Base-by-base conservation (phyloP, 257 asterid genomes). In the Lycium barbarum region DNA sequence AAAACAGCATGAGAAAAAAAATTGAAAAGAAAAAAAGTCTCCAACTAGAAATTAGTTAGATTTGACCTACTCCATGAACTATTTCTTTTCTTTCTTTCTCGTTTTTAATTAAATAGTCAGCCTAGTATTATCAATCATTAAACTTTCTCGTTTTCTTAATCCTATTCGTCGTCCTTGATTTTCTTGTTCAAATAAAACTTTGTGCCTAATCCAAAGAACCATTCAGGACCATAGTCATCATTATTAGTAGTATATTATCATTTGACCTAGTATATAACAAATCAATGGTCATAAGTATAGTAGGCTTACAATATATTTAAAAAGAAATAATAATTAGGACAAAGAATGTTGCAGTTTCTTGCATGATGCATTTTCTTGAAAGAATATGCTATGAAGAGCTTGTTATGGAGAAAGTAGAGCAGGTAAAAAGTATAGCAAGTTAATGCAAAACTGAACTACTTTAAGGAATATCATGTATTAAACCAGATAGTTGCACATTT, bases 401-500 rank as follows among this genome's bases (percentile, higher is more conserved):
- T 3, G 82, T 76, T 22, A 76, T 53, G 82, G 36, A 76, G 66
- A 78, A 53, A 78, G 82, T 76, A 76, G 82, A 78, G 65, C 49
- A 78, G 82, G 65, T 78, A 78, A 78, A 26, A 53, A 3, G 14
- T 76, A 14, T 49, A 43, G 79, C 26, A 71, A 71, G 35, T 71
- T 43, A 76, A 76, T 76, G 62, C 40, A 47, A 76, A 17, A 20
- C 62, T 76, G 20, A 20, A 22, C 81, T 47, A 47, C 81, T 73
- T 47, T 6, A 20, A 20, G 81, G 22, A 74, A 20, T 22, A 12
- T 74, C 45, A 49, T 49, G 10, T 47, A 73, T n/a, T 45, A 33
- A 78, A 53, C 82, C 26, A 53, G 43, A 78, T 53, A 53, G 17
- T 26, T 78, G 49, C 15, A 78, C 66, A 22, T 7, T 53, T 78